Conservation (phyloP, 495 filamentous ascomycete genomes). For the Hyaloscypha finlandica region DNA sequence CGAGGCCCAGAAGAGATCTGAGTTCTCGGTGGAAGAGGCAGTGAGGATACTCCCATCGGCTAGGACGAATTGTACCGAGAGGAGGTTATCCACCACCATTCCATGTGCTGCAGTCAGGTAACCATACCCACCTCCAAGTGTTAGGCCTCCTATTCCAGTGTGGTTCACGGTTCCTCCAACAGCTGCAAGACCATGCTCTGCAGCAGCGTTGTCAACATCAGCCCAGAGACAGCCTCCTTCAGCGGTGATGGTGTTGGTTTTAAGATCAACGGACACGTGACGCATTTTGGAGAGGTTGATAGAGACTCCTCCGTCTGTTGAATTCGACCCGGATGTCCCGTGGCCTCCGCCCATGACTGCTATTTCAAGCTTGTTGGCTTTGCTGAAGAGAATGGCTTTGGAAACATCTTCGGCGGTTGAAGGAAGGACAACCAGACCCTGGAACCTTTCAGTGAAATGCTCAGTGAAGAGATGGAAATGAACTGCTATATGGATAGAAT, state of each 20-base stretch:
- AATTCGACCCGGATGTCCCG: constrained; percentile 32
- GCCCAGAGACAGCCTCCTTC: constrained; percentile 58
- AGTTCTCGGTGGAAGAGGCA: constrained; percentile 8
- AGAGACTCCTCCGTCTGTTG: constrained; percentile 50
- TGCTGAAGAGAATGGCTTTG: constrained; percentile 23
- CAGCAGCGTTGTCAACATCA: constrained; percentile 57
- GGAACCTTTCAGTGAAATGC: background rate
- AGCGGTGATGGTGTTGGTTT: constrained; percentile 46
- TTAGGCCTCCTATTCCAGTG: constrained; percentile 60
- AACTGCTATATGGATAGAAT: background rate
- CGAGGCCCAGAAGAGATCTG: constrained; percentile 46
- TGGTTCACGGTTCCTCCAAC: constrained; percentile 64
- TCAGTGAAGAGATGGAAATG: background rate
- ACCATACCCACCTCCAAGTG: constrained; percentile 60
- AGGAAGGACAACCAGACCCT: constrained; percentile 18
- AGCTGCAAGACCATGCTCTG: constrained; percentile 50
- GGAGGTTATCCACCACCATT: constrained; percentile 62
- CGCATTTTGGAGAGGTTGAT: constrained; percentile 58
- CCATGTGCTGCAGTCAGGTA: constrained; percentile 59
- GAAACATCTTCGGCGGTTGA: constrained; percentile 12
- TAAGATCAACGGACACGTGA: constrained; percentile 47
- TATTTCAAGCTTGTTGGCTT: constrained; percentile 10
- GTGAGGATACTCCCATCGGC: constrained; percentile 24
- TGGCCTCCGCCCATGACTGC: constrained; percentile 41
- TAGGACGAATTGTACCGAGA: constrained; percentile 62